Conservation (phyloP, 164 flowering plant species). For the Umbilicus rupestris region DNA sequence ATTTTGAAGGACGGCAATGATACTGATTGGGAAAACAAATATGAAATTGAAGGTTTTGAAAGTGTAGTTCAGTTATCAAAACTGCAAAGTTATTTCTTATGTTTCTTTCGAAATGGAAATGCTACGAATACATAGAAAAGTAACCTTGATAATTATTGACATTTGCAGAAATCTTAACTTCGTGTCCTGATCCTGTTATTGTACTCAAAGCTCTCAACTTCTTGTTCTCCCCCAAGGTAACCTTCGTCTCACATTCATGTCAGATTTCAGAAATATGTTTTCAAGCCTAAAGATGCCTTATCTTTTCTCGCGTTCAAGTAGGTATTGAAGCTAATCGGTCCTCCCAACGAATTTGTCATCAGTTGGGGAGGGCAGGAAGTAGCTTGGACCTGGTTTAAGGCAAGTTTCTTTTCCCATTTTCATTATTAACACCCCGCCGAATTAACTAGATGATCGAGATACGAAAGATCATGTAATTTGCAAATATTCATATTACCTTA, state of each 20-base stretch:
- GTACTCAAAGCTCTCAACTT: conserved; percentile 1
- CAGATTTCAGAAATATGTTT: not conserved
- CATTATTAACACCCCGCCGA: not conserved
- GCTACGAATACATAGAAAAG: not conserved
- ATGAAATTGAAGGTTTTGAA: not conserved
- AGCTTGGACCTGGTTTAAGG: conserved; percentile 5
- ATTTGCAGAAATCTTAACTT: not conserved
- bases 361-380: not conserved
- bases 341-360: not conserved
- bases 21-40: not conserved
- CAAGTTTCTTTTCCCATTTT: not conserved
- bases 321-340: not conserved
- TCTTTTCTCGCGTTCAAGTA: not conserved
- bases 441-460: too few relatives aligned
- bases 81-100: not conserved
- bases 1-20: not conserved
- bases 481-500: not conserved
- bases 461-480: too few relatives aligned
- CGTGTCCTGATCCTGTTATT: not conserved
- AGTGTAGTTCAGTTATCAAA: not conserved
- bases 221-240: conserved; percentile 7
- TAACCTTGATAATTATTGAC: not conserved
- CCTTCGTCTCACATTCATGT: not conserved
- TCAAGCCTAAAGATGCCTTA: not conserved
- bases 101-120: not conserved